A percentile compares a stretch with the other conserved stretches of the same genome.
Conservation (phyloP, 78 protist species). For the Emiliania huxleyi region DNA sequence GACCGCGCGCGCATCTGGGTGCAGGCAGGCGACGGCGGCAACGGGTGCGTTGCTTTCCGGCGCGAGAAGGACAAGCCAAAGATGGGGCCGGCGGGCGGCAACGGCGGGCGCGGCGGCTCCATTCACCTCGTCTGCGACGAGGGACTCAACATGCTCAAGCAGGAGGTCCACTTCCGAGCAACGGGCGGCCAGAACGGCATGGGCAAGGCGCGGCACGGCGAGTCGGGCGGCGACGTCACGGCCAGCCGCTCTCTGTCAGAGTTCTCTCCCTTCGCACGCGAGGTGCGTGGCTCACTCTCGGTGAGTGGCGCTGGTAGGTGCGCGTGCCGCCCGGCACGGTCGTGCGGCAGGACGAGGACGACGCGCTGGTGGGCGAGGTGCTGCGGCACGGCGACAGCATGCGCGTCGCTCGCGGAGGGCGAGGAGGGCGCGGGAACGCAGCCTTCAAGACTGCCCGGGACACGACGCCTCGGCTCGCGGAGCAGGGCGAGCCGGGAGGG, state of each 20-base stretch:
- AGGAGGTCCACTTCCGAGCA: neutral
- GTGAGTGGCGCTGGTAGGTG: no score
- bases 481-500: slow-evolving; percentile 60
- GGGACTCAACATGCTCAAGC: neutral
- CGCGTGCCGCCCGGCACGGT: slow-evolving; percentile 19
- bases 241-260: no score
- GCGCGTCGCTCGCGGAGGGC: slow-evolving; percentile 25
- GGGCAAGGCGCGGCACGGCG: neutral
- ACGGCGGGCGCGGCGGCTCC: slow-evolving; percentile 40
- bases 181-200: neutral
- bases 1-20: no score
- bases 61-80: neutral
- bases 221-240: neutral
- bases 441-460: neutral
- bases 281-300: no score
- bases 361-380: neutral
- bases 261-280: no score
- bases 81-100: slow-evolving; percentile 48
- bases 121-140: neutral
- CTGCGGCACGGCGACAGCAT: neutral
- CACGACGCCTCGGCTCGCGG: slow-evolving; percentile 21
- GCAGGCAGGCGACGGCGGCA: slow-evolving; percentile 51
- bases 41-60: slow-evolving; percentile 37
- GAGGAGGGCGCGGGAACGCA: slow-evolving; percentile 24
- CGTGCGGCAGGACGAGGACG: neutral